Evolutionary conservation across 257 asterid species (phyloP), one percentile per base, ranked within the genome.

Genomic region (Primulina huaijiensis): DNA sequence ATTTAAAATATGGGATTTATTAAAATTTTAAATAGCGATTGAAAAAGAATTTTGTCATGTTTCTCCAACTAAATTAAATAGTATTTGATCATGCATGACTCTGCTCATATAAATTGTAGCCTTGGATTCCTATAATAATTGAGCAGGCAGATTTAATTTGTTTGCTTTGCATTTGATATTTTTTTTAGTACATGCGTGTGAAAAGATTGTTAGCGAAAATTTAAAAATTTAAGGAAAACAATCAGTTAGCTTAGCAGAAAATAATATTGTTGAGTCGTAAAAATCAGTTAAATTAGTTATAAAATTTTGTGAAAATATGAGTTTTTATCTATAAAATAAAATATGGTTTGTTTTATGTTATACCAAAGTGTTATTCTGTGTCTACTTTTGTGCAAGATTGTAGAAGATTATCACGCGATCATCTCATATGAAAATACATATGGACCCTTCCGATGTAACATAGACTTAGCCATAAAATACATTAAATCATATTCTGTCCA

Each of bases 111-210:
- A 60, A 68, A 76, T 23, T 52, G 72, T 66, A 72, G 76, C 87
- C 35, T 80, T 72, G 86, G 93, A 82, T 83, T 80, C 91, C 81
- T 64, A 74, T 33, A n/a, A 64, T 19, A 25, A 30, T 67, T 57
- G 73, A 68, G 21, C 57, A 72, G 34, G 34, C 71, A 74, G 8
- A 60, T 82, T n/a, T n/a, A n/a, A n/a, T n/a, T 74, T 79, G 81
- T 76, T 67, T 46, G 8, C 59, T 55, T 74, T 56, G 68, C 53
- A 31, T 23, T 62, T 46, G 33, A 29, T 27, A 40, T 17, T 10
- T 17, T 17, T 7, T 27, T 20, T 2, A 10, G 34, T 37, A 9
- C 31, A 50, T 5, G 21, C 3, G 27, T 16, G 43, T 67, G 46
- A 21, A 67, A 50, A 43, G 53, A 43, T 12, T 43, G 53, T 4